Base-by-base conservation (phyloP, 768 basidiomycete species). In the Mycena rosella region DNA sequence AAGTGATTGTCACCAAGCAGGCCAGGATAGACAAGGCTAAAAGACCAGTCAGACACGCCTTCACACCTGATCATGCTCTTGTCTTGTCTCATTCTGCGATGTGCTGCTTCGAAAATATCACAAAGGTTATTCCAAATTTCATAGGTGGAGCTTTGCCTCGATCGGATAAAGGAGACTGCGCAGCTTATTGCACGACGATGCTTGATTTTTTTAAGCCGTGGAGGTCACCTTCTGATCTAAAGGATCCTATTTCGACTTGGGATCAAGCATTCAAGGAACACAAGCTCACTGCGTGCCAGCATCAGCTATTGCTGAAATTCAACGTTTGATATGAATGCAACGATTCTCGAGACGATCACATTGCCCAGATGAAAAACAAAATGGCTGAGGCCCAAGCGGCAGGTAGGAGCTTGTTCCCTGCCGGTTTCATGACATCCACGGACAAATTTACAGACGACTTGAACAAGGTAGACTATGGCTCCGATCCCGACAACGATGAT, bases 141-240 rank as follows among this genome's bases (percentile, higher is more conserved):
- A 47, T 77, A 27, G 80, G 79, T 18, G 79, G 72, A 2, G 29
- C 66, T 13, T 64, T 79, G 4, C 81, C 80, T 9, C 34, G 80
- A 57, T 48, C 29, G 47, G 81, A 81, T 65, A 48, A 73, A 45
- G 77, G 78, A 18, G 74, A 78, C 61, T 64, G 73, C 29, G 76
- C 78, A 48, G 77, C 68, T 38, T 79, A 78, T 67, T 79, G 77
- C 63, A n/a, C 10, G 4, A 40, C 38, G 9, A 40, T 40, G 38
- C 38, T 40, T 7, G n/a, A 18, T 6, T 44, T 44, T 6, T 77
- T 79, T 53, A 76, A 73, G 38, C 78, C 78, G 4, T 81, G 80
- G 81, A 20, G 42, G 42, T 44, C 42, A 3, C 7, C 7, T 6
- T 5, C 13, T 5, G 32, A 34, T 11, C 11, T 34, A 11, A 34